Percentiles rank a stretch among this genome's conserved stretches.
Conservation (phyloP, 1,284 basidiomycete species). For the Farysia itapuensis region DNA sequence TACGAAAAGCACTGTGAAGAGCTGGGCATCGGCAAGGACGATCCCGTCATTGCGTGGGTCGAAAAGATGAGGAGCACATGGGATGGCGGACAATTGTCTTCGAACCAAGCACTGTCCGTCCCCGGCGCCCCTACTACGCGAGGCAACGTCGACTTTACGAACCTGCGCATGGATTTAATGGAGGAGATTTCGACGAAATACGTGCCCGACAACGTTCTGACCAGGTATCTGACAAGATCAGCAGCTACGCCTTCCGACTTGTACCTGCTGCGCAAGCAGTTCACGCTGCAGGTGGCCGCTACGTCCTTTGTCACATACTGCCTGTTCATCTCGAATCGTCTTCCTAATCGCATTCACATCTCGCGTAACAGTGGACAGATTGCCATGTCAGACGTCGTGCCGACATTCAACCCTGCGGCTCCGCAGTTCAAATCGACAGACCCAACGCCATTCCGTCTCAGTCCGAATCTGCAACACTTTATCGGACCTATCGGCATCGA, state of each 20-base stretch:
- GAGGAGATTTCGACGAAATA: conserved; percentile 88
- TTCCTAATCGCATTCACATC: conserved; percentile 82
- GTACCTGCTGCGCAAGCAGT: conserved; percentile 97
- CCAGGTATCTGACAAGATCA: conserved; percentile 83
- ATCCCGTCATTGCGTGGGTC: conserved; percentile 66
- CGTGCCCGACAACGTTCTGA: conserved; percentile 84
- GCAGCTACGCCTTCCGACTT: conserved; percentile 84
- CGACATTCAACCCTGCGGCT: conserved; percentile 64
- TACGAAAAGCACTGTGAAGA: conserved; percentile 86
- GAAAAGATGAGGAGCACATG: conserved; percentile 57
- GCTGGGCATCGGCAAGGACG: conserved; percentile 78
- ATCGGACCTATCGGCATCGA: conserved; percentile 86
- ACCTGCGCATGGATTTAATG: conserved; percentile 81
- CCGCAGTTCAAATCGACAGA: conserved; percentile 79
- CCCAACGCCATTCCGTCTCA: conserved; percentile 92
- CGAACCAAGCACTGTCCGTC: neutral
- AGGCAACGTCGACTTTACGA: conserved; percentile 67
- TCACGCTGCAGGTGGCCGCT: conserved; percentile 84
- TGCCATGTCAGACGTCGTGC: conserved; percentile 56
- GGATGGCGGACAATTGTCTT: conserved; percentile 19
- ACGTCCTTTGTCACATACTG: conserved; percentile 91
- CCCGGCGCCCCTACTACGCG: conserved; percentile 5
- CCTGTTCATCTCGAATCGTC: conserved; percentile 79
- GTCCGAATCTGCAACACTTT: conserved; percentile 94
- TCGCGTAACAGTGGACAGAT: conserved; percentile 67